A percentile compares a stretch with the other conserved stretches of the same genome.
Conservation (phyloP, 371 early-diverging fungal species). For the Capillidium heterosporum region DNA sequence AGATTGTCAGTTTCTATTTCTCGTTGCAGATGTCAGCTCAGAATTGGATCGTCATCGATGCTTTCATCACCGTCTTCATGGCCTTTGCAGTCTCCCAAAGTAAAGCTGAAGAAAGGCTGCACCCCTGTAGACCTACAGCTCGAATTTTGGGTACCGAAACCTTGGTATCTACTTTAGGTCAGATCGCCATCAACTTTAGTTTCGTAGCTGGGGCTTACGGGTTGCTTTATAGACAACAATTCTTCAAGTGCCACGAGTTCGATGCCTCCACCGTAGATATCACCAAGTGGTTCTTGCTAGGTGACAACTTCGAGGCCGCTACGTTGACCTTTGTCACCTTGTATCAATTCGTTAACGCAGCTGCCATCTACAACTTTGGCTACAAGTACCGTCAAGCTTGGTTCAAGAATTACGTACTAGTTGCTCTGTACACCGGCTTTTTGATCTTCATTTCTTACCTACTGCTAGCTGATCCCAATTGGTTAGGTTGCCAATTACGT, state of each 20-base stretch:
- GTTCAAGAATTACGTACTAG: constrained; percentile 31
- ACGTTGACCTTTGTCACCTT: constrained; percentile 28
- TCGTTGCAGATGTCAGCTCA: constrained; percentile 25
- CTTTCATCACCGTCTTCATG: constrained; percentile 37
- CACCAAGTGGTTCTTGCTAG: constrained; percentile 52
- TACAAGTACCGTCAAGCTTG: constrained; percentile 36
- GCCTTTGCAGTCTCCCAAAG: constrained; percentile 45
- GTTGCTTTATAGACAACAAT: constrained; percentile 37
- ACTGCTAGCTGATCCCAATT: constrained; percentile 43
- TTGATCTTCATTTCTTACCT: constrained; percentile 29
- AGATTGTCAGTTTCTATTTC: constrained; percentile 36
- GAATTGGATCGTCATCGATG: constrained; percentile 54
- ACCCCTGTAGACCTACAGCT: constrained; percentile 42
- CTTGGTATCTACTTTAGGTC: constrained; percentile 36
- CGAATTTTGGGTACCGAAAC: constrained; percentile 47
- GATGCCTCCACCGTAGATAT: constrained; percentile 34
- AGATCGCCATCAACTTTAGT: constrained; percentile 38
- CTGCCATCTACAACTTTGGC: constrained; percentile 45
- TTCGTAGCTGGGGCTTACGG: constrained; percentile 25
- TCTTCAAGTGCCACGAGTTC: constrained; percentile 53
- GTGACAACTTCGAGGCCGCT: constrained; percentile 55
- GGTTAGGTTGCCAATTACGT: constrained; percentile 43
- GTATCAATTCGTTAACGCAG: constrained; percentile 42
- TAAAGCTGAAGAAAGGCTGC: constrained; percentile 28
- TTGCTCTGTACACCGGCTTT: constrained; percentile 28